Base-by-base conservation (phyloP, 108 stramenopile species). In the Cyclotella distinguenda region DNA sequence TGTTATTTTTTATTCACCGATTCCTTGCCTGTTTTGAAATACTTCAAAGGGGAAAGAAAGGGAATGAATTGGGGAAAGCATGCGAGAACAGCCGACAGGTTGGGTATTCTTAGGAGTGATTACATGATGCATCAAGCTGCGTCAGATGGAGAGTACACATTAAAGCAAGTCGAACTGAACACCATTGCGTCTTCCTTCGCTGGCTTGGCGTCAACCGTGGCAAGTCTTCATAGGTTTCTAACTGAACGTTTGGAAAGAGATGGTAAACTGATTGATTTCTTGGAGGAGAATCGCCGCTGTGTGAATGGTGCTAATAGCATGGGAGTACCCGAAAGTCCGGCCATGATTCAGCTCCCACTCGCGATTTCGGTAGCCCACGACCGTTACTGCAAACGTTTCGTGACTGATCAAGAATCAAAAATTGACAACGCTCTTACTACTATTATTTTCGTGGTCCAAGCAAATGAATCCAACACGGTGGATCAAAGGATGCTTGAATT, bases 101-200 rank as follows among this genome's bases (percentile, higher is more conserved):
- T 97, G 22, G 99, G 95, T 6, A 87, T 99, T 34, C 85, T 82
- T 54, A 82, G 99, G 5, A 88, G 86, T 59, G 99, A 99, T 80
- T 99, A 99, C 87, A 99, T 99, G 99, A 72, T 98, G 10, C 81
- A 94, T 77, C 45, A 22, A 61, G 48, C 33, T 11, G 66, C 11
- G 26, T 53, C 23, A 3, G 70, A 57, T 28, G 63, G 73, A 1
- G 68, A 68, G 12, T 53, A 70, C 33, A 0, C 60, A 27, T 40
- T 86, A 39, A 90, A 92, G 54, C 97, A 99, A 68, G 96, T 99
- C 43, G 98, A 99, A 81, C 73, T 99, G 33, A 99, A 99, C 68
- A 99, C 98, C 8, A 96, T 99, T 62, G 97, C 98, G 6, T 83
- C 95, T 7, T 95, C 94, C 26, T 99, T 99, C 67, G 97, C 85